Evolutionary conservation across 306 rosid species (phyloP).

Genomic region (Casuarina glauca): DNA sequence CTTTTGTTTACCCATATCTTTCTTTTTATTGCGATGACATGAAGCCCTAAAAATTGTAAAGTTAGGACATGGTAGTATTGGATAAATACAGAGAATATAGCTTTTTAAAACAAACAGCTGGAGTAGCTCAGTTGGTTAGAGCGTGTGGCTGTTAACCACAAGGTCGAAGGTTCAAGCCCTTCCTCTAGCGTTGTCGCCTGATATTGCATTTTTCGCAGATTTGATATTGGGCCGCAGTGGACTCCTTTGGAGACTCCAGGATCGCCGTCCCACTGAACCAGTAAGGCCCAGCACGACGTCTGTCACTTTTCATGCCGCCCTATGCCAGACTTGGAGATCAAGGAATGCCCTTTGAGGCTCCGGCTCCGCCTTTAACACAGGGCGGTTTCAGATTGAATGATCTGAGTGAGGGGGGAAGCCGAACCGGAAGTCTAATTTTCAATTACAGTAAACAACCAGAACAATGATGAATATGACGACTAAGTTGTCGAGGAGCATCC

Average conservation of each 20-base stretch:
- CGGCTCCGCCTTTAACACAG: too few relatives aligned
- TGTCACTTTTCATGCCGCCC: neutral
- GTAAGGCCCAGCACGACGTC: neutral
- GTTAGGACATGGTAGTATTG: too few relatives aligned
- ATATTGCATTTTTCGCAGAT: neutral
- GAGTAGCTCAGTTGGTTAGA: slow-evolving; percentile 25
- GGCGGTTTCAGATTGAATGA: too few relatives aligned
- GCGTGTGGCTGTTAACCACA: slow-evolving; percentile 36
- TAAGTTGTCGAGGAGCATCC: slow-evolving; percentile 25
- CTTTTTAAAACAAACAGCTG: neutral
- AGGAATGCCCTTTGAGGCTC: slow-evolving; percentile 12
- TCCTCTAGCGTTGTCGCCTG: slow-evolving; percentile 5
- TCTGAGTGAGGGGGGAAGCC: neutral
- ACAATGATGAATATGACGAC: neutral
- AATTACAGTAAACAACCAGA: neutral
- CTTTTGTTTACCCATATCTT: too few relatives aligned
- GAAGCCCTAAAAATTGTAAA: too few relatives aligned
- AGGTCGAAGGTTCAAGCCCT: slow-evolving; percentile 31
- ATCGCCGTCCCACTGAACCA: neutral
- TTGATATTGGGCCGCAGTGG: neutral
- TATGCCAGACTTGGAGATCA: slow-evolving; percentile 17
- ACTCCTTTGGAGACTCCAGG: neutral
- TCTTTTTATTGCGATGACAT: too few relatives aligned
- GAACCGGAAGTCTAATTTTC: neutral
- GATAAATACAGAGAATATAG: too few relatives aligned